These are phyloP conservation scores for Candida silvatica DNA, from an alignment of 805 yeast genomes.

Conservation along the genomic window DNA sequence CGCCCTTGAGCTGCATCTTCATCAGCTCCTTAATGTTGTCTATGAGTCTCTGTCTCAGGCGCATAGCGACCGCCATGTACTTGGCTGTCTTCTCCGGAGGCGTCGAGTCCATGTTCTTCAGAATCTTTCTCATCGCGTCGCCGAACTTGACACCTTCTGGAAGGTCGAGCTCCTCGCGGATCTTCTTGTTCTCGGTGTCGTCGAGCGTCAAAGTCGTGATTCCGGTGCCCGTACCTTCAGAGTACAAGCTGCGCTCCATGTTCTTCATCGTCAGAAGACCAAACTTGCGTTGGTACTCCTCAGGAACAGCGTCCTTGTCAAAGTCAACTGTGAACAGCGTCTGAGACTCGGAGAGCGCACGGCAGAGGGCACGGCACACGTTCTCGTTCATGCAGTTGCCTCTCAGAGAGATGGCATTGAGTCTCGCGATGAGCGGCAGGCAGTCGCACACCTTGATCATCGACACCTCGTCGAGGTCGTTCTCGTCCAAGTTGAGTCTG, in stretches of 20 bases:
- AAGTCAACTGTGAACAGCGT: constrained; percentile 63
- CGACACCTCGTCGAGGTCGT: constrained; percentile 47
- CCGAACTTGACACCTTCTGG: constrained; percentile 11
- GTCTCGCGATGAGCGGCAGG: constrained; percentile 55
- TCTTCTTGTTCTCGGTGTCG: constrained; percentile 2
- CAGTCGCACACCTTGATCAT: constrained; percentile 57
- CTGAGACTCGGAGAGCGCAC: constrained; percentile 57
- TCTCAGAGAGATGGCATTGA: constrained; percentile 60
- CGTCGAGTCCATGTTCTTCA: constrained; percentile 9
- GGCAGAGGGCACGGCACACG: constrained; percentile 56
- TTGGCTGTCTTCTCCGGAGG: constrained; percentile 11
- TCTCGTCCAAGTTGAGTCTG: constrained; percentile 65
- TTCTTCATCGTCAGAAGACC: constrained; percentile 79
- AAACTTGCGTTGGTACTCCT: constrained; percentile 55
- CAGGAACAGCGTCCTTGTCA: constrained; percentile 54
- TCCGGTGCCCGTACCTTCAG: no score
- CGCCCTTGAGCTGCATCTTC: constrained; percentile 43
- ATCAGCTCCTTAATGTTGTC: constrained; percentile 48
- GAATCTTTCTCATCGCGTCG: constrained; percentile 13
- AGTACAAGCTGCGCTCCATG: constrained; percentile 52
- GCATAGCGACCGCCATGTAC: constrained; percentile 31
- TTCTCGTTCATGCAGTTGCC: constrained; percentile 57
- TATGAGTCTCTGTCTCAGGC: constrained; percentile 34
- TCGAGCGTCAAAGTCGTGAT: constrained; percentile 3
- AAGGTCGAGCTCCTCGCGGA: constrained; percentile 6